Percentiles rank a stretch among this genome's conserved stretches.
Conservation (phyloP, 768 basidiomycete genomes). For the Leucosporidium creatinivorum region DNA sequence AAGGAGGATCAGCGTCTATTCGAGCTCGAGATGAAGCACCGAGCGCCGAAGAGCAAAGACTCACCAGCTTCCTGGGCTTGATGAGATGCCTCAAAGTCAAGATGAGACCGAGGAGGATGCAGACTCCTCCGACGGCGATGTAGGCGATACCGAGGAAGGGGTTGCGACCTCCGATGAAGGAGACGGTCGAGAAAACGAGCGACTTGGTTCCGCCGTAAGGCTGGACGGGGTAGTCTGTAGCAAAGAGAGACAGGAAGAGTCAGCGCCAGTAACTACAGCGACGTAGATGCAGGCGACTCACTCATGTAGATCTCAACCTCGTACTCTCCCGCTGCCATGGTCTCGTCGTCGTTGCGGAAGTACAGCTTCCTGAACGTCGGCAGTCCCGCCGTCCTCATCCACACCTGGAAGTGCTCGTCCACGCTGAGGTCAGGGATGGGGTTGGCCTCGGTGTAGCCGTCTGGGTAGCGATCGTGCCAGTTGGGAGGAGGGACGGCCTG, state of each 20-base stretch:
- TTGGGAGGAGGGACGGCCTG: constrained; percentile 86
- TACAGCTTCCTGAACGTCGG: constrained; percentile 96
- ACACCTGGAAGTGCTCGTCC: constrained; percentile 96
- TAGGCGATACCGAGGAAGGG: constrained; percentile 99
- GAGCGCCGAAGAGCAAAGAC: no score
- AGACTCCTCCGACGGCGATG: constrained; percentile 76
- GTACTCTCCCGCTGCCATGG: constrained; percentile 66
- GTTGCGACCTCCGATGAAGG: constrained; percentile 98
- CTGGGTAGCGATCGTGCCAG: constrained; percentile 67
- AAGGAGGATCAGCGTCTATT: no score
- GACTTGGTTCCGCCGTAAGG: constrained; percentile 92
- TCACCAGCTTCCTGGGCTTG: constrained; percentile 65
- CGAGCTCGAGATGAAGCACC: no score
- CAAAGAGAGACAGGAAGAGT: background rate
- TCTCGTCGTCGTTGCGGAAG: constrained; percentile 74
- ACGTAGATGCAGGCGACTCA: constrained; percentile 46
- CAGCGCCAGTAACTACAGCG: background rate
- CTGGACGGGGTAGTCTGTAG: constrained; percentile 79
- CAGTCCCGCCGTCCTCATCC: constrained; percentile 97
- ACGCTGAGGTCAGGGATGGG: constrained; percentile 58
- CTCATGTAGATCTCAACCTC: constrained; percentile 70
- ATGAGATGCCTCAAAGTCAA: constrained; percentile 88
- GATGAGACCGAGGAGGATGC: constrained; percentile 75
- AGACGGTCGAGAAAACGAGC: constrained; percentile 90
- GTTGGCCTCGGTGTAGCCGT: constrained; percentile 59